Evolutionary conservation across 2,329 filamentous ascomycete genomes (phyloP), one percentile per base, ranked within the genome.

Genomic region (Curvularia hawaiiensis): DNA sequence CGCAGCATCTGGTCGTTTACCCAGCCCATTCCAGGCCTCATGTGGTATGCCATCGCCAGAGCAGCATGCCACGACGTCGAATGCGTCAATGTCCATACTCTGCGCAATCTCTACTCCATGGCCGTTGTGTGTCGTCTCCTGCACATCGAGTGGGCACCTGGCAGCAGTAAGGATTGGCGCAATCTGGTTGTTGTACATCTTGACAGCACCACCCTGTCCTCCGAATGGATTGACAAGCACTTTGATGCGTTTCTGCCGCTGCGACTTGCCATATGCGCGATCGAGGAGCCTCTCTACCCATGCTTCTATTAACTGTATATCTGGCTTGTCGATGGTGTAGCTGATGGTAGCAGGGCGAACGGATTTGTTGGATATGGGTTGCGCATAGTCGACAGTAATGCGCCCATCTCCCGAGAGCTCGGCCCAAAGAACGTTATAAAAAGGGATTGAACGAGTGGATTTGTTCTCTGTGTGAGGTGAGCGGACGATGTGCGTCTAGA

Each of bases 1-100:
- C 31, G 83, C 81, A 20, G 92, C 92, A 76, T 97, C 90, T 4
- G 83, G 72, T 39, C 92, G 88, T 76, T 87, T 89, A 14, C 86
- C 92, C 31, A 99, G 79, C 0, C 95, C 95, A 72, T 99, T 98
- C 80, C 97, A 97, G 9, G 97, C 90, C 77, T 99, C 95, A 73
- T 97, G 90, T 0, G 92, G 89, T 39, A 97, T 82, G 10, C 95
- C 95, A 68, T 99, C 95, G 4, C 95, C 95, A 0, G 94, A 97
- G 72, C 92, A 95, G 61, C 91, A 91, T 26, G 94, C 87, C 14
- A 98, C 84, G 9, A 92, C 89, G 78, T 99, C 95, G 75, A 88
- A 97, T 2, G 83, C 85, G 47, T 92, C 85, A 28, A 95, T 83
- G 70, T 97, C 90, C 48, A 97, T 78, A 41, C 87, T 83, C 71